Conservation (phyloP, 2,329 filamentous ascomycete species). For the Onygena corvina region DNA sequence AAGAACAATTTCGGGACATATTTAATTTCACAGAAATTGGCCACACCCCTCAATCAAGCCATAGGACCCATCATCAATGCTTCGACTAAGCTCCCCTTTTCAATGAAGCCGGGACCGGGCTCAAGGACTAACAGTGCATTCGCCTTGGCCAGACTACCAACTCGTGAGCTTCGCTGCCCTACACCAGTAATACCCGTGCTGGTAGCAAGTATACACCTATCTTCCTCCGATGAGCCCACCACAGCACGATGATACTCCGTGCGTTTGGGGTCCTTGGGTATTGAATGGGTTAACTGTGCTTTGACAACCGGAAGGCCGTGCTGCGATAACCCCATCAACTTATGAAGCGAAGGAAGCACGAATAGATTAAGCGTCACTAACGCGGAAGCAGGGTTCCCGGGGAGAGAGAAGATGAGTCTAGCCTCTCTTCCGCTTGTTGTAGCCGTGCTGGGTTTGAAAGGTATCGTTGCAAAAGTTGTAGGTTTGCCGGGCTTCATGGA, state of each 20-base stretch:
- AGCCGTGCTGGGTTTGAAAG: slow-evolving; percentile 40
- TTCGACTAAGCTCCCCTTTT: slow-evolving; percentile 58
- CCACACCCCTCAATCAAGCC: slow-evolving; percentile 7
- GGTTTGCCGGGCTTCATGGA: slow-evolving; percentile 98
- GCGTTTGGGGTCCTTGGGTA: slow-evolving; percentile 60
- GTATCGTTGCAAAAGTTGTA: slow-evolving; percentile 87
- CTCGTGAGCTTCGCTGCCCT: slow-evolving; percentile 69
- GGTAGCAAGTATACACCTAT: slow-evolving; percentile 58
- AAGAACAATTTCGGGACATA: neutral
- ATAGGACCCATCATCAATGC: slow-evolving; percentile 64
- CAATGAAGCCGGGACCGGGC: slow-evolving; percentile 42
- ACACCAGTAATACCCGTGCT: slow-evolving; percentile 59
- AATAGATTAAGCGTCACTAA: slow-evolving; percentile 91
- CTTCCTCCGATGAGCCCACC: slow-evolving; percentile 47
- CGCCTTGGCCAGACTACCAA: slow-evolving; percentile 77
- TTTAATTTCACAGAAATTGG: neutral
- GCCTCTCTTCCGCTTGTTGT: slow-evolving; percentile 43
- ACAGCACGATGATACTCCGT: slow-evolving; percentile 85
- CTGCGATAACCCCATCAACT: slow-evolving; percentile 52
- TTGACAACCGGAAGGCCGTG: slow-evolving; percentile 58
- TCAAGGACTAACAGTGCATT: slow-evolving; percentile 66
- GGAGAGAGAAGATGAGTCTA: slow-evolving; percentile 76
- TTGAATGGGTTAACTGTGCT: slow-evolving; percentile 59
- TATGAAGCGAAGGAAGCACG: slow-evolving; percentile 74
- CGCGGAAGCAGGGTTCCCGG: slow-evolving; percentile 86